A percentile compares a stretch with the other conserved stretches of the same genome.
Conservation (phyloP, 805 yeast species). For the Middelhovenomyces tepae region DNA sequence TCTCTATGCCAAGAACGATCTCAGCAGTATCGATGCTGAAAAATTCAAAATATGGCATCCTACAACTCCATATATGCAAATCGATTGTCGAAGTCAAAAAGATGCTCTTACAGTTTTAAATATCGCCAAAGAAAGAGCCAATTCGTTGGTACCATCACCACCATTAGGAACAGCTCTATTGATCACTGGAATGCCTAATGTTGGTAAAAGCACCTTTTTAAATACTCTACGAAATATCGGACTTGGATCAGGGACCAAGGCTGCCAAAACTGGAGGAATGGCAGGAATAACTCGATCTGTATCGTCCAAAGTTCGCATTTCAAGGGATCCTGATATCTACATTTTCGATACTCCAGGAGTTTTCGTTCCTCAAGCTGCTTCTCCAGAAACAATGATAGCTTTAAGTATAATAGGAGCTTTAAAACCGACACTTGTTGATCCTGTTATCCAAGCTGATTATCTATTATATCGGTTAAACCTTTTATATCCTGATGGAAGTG, state of each 20-base stretch:
- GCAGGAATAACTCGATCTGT: conserved; percentile 87
- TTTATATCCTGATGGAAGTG: conserved; percentile 23
- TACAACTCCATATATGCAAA: conserved; percentile 35
- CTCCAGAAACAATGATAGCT: conserved; percentile 62
- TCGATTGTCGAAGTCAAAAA: conserved; percentile 46
- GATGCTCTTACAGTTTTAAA: conserved; percentile 47
- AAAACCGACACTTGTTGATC: conserved; percentile 61
- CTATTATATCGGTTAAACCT: conserved; percentile 60
- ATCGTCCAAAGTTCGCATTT: conserved; percentile 62
- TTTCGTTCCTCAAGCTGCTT: conserved; percentile 62
- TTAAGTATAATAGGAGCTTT: conserved; percentile 71
- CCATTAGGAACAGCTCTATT: conserved; percentile 74
- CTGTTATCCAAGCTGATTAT: conserved; percentile 79
- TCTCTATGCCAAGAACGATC: conserved; percentile 70
- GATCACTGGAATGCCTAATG: conserved; percentile 93
- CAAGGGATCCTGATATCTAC: conserved; percentile 51
- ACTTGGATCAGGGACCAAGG: conserved; percentile 36
- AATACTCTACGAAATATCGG: conserved; percentile 57
- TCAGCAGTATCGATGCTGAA: conserved; percentile 37
- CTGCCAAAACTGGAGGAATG: conserved; percentile 73
- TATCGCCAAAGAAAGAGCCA: conserved; percentile 35
- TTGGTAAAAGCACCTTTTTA: conserved; percentile 87
- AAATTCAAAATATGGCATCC: conserved; percentile 44
- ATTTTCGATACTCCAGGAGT: conserved; percentile 93
- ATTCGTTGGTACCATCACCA: conserved; percentile 53